These are phyloP conservation scores for Vitellaria paradoxa DNA, from an alignment of 179 eudicot genomes.

Conservation along the genomic window DNA sequence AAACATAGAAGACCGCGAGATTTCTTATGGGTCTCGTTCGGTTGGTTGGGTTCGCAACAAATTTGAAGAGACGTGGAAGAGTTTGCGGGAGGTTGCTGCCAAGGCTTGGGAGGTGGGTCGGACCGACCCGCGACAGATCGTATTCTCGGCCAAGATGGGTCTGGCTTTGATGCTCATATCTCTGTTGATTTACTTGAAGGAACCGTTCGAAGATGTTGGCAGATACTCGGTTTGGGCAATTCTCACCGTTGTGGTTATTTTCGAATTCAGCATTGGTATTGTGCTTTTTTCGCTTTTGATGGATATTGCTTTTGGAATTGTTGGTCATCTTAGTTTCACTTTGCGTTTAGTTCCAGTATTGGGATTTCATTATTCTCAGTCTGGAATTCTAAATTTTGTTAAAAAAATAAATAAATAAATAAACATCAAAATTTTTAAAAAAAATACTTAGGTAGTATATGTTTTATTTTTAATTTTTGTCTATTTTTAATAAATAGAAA, in stretches of 20 bases:
- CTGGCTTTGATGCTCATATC: slow-evolving; percentile 43
- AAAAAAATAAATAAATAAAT: no score
- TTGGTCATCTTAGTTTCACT: no score
- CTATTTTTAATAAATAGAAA: no score
- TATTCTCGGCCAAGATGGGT: slow-evolving; percentile 49
- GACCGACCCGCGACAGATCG: slow-evolving; percentile 46
- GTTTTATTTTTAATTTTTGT: no score
- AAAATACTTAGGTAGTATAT: no score
- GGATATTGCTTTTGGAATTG: neutral
- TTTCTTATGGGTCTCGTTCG: slow-evolving; percentile 12
- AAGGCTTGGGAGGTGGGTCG: slow-evolving; percentile 42
- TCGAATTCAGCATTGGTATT: slow-evolving; percentile 57
- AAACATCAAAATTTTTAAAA: no score
- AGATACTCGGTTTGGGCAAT: slow-evolving; percentile 52
- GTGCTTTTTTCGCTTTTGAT: neutral
- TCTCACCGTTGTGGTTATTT: slow-evolving; percentile 49
- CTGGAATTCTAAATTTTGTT: no score
- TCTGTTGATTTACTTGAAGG: slow-evolving; percentile 40
- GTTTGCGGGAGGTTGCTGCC: slow-evolving; percentile 13
- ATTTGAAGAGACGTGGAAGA: slow-evolving; percentile 20
- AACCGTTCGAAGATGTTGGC: slow-evolving; percentile 35
- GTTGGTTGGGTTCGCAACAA: slow-evolving; percentile 7
- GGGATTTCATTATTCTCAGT: no score
- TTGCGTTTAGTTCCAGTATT: no score
- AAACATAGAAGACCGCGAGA: neutral